Evolutionary conservation across 2,329 filamentous ascomycete genomes (phyloP), one percentile per base, ranked within the genome.

Genomic region (Apiospora arundinis): DNA sequence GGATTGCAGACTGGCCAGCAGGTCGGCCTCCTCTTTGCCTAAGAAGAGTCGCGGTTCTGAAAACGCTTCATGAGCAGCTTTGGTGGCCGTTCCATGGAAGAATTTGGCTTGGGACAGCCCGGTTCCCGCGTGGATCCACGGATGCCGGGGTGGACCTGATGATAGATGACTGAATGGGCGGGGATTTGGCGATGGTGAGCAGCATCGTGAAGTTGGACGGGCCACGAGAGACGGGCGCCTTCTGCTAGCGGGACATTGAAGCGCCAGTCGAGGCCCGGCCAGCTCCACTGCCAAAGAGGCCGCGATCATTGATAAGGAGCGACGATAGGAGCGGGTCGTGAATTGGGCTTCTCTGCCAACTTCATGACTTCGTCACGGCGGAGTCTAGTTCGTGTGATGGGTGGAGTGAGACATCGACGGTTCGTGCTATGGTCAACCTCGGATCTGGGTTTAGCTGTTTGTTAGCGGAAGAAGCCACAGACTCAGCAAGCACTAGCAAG

Each of bases 211-310:
- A 63, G 32, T 32, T 32, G 56, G 28, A 63, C 56, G 56, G 56
- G 56, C 56, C 28, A 63, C 56, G 56, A 63, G n/a, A 21, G 32
- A 12, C 56, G 56, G 32, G 9, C 56, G 32, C 37, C 32, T 63
- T 63, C 28, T 63, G 11, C 32, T 63, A 63, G 56, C 56, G 56
- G 32, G 56, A 63, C 32, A 37, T n/a, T 63, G 73, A n/a, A 79
- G 70, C 46, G 74, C 49, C 52, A 69, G 23, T 56, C 75, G 76
- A 72, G 74, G 70, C 69, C 77, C 75, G 68, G 75, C 70, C 72
- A 74, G 74, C 72, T 78, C 74, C 21, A 74, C 74, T 48, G 71
- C 71, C 63, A 71, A 69, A 56, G 71, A 66, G 67, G 72, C 69
- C 56, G 74, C 67, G 63, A 73, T 71, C 77, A 79, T 80, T 69